Conservation (phyloP, 2,329 filamentous ascomycete genomes). For the Calonectria pauciramosa region DNA sequence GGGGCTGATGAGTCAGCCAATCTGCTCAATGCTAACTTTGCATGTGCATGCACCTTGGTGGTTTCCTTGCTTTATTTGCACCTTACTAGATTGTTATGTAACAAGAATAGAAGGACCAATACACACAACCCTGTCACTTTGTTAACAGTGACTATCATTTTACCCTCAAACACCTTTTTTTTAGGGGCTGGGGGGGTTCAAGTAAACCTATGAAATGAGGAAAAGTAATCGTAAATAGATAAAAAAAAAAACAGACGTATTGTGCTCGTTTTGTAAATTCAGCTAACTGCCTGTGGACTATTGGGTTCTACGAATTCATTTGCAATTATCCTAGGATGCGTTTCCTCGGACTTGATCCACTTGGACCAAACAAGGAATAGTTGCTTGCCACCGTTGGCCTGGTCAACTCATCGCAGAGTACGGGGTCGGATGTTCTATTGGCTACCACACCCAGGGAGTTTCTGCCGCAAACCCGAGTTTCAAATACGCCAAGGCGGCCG, state of each 20-base stretch:
- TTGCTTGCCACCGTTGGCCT: background rate
- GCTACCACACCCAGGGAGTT: background rate
- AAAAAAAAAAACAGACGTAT: background rate
- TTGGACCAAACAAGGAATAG: background rate
- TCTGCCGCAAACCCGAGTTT: background rate
- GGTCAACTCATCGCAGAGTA: background rate
- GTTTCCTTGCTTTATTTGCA: background rate
- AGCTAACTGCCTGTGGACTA: background rate
- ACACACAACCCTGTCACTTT: background rate
- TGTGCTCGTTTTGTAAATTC: background rate
- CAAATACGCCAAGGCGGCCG: too few species aligned
- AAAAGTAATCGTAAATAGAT: background rate
- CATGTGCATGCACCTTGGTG: background rate
- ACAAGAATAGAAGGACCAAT: background rate
- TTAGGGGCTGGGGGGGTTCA: too few species aligned
- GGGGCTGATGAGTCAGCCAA: conserved; percentile 2
- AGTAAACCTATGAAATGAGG: background rate
- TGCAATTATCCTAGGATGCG: background rate
- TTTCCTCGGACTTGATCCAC: background rate
- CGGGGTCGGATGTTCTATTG: background rate
- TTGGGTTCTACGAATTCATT: background rate
- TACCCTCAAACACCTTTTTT: background rate
- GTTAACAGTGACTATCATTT: background rate
- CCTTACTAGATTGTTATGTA: background rate
- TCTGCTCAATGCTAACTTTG: background rate